Percentiles rank a stretch among this genome's conserved stretches.
These are phyloP conservation scores for Thalassiosira mediterranea DNA, from an alignment of 352 stramenopile species.

Conservation along the genomic window DNA sequence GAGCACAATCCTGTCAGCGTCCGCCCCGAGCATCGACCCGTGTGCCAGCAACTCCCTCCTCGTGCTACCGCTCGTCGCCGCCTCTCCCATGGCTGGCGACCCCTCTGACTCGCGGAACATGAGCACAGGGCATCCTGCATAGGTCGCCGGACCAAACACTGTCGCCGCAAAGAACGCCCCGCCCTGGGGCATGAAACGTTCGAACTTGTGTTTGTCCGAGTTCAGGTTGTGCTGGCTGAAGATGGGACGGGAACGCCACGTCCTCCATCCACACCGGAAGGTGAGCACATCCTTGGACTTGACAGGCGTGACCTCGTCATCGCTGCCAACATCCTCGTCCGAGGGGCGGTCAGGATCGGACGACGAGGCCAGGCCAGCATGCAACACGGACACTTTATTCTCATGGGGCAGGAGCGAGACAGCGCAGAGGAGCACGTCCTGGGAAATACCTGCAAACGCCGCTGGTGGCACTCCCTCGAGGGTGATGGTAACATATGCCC, in stretches of 20 bases:
- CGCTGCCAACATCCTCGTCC: no score
- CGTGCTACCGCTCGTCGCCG: conserved; percentile 21
- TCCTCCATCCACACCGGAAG: conserved; percentile 96
- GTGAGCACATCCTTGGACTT: conserved; percentile 96
- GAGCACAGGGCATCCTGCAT: conserved; percentile 94
- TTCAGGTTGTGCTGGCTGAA: conserved; percentile 98
- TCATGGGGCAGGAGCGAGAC: conserved; percentile 93
- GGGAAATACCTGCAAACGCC: conserved; percentile 49
- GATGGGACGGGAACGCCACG: conserved; percentile 90
- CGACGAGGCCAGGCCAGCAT: conserved; percentile 93
- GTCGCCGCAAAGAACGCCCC: conserved; percentile 87
- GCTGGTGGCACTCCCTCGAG: conserved; percentile 70
- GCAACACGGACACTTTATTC: conserved; percentile 96
- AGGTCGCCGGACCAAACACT: conserved; percentile 92
- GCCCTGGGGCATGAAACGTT: conserved; percentile 91
- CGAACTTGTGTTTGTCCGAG: conserved; percentile 98
- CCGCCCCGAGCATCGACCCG: conserved; percentile 94
- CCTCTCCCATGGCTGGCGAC: neutral
- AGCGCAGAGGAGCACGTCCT: conserved; percentile 59
- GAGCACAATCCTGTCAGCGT: conserved; percentile 96
- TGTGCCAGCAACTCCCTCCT: conserved; percentile 89
- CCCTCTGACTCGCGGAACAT: conserved; percentile 87
- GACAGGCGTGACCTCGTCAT: conserved; percentile 86
- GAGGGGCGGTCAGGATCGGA: conserved; percentile 36
- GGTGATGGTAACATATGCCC: conserved; percentile 91